These are phyloP conservation scores for Gossypium laxum DNA, from an alignment of 441 rosid genomes.

Conservation along the genomic window DNA sequence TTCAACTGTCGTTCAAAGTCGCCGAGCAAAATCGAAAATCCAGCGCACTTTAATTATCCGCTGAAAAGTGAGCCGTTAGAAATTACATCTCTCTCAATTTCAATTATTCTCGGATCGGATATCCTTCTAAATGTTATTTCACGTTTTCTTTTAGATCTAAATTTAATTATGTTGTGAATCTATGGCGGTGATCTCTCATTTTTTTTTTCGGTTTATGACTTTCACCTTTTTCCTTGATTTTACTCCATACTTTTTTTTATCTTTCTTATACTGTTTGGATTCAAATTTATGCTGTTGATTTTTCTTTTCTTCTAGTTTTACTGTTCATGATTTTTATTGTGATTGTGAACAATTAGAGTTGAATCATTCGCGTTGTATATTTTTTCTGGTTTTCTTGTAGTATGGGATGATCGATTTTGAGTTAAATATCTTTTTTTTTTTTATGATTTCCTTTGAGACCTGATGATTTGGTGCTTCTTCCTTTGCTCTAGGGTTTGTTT, in stretches of 20 bases:
- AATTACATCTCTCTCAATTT: background rate
- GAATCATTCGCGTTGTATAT: background rate
- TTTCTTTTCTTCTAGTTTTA: background rate
- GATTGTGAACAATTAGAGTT: background rate
- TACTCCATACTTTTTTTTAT: background rate
- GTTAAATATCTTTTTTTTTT: background rate
- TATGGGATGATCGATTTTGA: background rate
- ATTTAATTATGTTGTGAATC: background rate
- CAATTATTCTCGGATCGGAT: background rate
- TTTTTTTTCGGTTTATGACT: background rate
- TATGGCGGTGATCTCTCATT: background rate
- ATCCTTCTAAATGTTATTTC: background rate
- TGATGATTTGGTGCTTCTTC: background rate
- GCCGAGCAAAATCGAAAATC: background rate
- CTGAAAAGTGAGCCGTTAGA: constrained; percentile 13
- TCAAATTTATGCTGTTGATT: background rate
- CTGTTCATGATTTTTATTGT: background rate
- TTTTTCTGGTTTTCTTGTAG: background rate
- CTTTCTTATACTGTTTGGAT: too few relatives aligned
- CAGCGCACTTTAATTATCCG: background rate
- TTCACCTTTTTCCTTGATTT: background rate
- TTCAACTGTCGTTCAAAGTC: background rate
- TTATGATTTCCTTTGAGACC: background rate
- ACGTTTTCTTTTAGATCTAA: background rate
- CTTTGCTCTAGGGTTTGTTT: constrained; percentile 9